Base-by-base conservation (phyloP, 192 early-diverging fungal species). In the Phlyctochytrium arcticum region DNA sequence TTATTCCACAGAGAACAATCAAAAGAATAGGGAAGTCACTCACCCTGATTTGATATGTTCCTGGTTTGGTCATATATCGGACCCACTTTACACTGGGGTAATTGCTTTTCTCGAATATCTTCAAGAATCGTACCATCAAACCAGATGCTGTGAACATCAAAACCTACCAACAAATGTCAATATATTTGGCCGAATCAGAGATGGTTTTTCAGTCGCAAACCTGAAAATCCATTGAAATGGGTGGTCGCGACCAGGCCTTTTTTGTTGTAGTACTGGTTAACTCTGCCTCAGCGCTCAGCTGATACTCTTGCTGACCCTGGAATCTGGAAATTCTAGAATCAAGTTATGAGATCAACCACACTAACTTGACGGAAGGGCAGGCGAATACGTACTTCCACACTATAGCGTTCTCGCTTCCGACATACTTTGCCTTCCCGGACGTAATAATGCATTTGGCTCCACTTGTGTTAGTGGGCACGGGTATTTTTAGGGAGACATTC, bases 71-170 rank as follows among this genome's bases (percentile, higher is more conserved):
- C 90, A 96, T 91, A 75, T 98, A 98, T 36, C 96, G 84, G 9
- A 98, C 96, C 96, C 96, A 98, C 79, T 98, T 98, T 46, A 98
- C 93, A 71, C 89, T 90, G 65, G 93, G 87, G 72, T 98, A 98
- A 70, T 91, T 90, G 47, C 88, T 87, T 78, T 93, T 94, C 63
- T 98, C 96, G 83, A 95, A 97, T 27, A 98, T 82, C 83, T 98
- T 98, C 64, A 98, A 75, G 83, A 96, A 98, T 55, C 93, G 83
- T 29, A 98, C 96, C 70, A 97, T 83, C 58, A 98, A 70, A 6
- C 96, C 96, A 12, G 92, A 95, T 27, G 95, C 90, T 10, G 96
- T 97, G 68, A 97, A 97, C 96, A 98, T 98, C 10, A 97, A 77
- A 21, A 94, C 89, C 79, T 88, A 71, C 23, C 79, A 72, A 56